Evolutionary conservation across 345 rosid species (phyloP).

Genomic region (Viola odorata): DNA sequence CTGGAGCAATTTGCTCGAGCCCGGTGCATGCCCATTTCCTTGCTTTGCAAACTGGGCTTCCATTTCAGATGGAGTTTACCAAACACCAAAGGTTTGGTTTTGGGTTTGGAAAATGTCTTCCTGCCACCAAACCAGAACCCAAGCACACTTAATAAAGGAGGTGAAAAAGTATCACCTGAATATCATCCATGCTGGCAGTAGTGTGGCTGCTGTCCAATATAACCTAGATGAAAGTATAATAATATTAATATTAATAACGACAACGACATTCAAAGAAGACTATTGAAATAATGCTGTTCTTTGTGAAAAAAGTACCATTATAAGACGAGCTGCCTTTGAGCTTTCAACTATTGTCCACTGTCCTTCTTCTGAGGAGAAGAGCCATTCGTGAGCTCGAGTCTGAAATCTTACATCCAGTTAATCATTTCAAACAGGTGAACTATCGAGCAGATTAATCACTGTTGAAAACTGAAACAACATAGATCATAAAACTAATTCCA

Average conservation of each 20-base stretch:
- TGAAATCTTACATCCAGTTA: slow-evolving; percentile 48
- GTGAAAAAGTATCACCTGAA: slow-evolving; percentile 48
- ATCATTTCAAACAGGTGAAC: slow-evolving; percentile 16
- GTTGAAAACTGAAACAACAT: neutral
- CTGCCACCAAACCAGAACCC: no score
- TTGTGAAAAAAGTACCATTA: slow-evolving; percentile 48
- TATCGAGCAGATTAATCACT: neutral
- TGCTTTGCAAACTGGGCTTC: no score
- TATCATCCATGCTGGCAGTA: slow-evolving; percentile 60
- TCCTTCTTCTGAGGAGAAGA: slow-evolving; percentile 95
- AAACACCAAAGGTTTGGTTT: no score
- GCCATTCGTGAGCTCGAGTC: slow-evolving; percentile 92
- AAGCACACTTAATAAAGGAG: slow-evolving; percentile 2
- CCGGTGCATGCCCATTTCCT: no score
- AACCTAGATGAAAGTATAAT: slow-evolving; percentile 45
- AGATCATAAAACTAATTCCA: neutral
- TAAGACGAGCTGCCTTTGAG: slow-evolving; percentile 81
- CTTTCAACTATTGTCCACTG: slow-evolving; percentile 87
- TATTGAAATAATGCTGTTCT: no score
- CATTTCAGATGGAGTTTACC: no score
- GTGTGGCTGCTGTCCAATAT: slow-evolving; percentile 54
- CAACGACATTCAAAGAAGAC: no score
- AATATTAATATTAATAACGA: neutral
- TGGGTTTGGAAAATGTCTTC: no score
- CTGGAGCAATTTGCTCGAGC: no score